Conservation (phyloP, 2,329 filamentous ascomycete genomes). For the Boeremia lycopersici region DNA sequence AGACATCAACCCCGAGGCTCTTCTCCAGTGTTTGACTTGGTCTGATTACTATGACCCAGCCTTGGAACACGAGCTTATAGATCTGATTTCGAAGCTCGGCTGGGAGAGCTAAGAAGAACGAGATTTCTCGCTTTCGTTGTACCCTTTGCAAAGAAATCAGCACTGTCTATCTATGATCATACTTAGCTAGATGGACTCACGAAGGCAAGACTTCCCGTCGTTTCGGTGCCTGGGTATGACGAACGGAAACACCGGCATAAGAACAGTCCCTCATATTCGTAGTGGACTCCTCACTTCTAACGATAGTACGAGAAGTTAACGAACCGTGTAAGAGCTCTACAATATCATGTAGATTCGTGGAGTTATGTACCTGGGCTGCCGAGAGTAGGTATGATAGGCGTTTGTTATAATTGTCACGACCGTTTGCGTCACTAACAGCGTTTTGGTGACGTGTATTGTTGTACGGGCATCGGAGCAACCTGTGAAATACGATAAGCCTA, state of each 20-base stretch:
- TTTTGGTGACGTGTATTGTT: background rate
- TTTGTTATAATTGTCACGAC: background rate
- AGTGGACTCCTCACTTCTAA: background rate
- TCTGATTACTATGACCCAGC: conserved; percentile 1
- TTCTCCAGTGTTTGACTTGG: background rate
- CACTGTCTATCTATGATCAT: background rate
- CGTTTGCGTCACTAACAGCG: background rate
- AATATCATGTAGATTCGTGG: background rate
- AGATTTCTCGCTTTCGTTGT: background rate
- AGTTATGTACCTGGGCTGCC: background rate
- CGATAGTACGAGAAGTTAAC: background rate
- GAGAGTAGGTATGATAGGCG: background rate
- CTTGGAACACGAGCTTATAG: conserved; percentile 2
- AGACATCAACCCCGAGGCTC: conserved; percentile 1
- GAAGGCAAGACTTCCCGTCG: background rate
- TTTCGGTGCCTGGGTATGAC: background rate
- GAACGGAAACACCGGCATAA: too few species aligned
- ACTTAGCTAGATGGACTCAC: background rate
- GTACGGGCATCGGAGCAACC: background rate
- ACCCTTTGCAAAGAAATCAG: background rate
- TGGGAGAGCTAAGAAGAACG: background rate
- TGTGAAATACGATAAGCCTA: background rate
- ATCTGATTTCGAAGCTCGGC: conserved; percentile 5
- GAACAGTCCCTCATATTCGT: background rate
- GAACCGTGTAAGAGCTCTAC: background rate